Conservation (phyloP, 2,329 filamentous ascomycete genomes). For the Coniochaeta sp. region DNA sequence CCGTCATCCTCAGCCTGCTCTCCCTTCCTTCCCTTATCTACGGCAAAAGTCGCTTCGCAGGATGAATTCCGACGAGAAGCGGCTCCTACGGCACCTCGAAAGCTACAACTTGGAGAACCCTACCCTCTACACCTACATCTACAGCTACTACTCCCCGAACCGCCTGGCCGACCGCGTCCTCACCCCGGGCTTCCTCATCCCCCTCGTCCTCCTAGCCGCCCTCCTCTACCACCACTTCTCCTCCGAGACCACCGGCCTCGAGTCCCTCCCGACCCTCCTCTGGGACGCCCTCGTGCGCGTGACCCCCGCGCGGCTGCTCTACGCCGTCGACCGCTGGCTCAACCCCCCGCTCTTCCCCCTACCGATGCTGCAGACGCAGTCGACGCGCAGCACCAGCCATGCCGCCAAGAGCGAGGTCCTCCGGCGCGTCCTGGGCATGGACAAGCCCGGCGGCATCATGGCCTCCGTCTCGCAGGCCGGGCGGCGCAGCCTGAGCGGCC, state of each 20-base stretch:
- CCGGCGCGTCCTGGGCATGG: conserved; percentile 54
- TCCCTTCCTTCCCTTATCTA: no score
- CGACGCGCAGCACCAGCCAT: conserved; percentile 28
- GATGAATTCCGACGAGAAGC: conserved; percentile 28
- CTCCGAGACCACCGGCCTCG: conserved; percentile 17
- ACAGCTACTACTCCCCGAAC: conserved; percentile 11
- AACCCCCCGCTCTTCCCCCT: conserved; percentile 35
- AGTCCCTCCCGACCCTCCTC: conserved; percentile 36
- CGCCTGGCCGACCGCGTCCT: conserved; percentile 21
- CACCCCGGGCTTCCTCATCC: conserved; percentile 27
- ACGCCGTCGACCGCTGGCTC: conserved; percentile 49
- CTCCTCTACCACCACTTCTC: conserved; percentile 27
- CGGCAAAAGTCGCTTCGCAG: conserved; percentile 16
- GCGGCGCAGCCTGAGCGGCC: conserved; percentile 44
- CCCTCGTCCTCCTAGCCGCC: conserved; percentile 23
- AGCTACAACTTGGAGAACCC: conserved; percentile 13
- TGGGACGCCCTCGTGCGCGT: conserved; percentile 56
- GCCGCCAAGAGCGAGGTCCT: conserved; percentile 59
- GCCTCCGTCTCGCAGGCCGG: conserved; percentile 51
- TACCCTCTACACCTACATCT: conserved; percentile 9
- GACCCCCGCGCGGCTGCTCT: conserved; percentile 49
- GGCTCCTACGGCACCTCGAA: conserved; percentile 18
- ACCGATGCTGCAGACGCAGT: conserved; percentile 27
- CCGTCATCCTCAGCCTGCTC: not conserved
- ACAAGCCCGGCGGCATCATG: conserved; percentile 44